Evolutionary conservation across 371 early-diverging fungal genomes (phyloP).

Genomic region (Mucor irregularis): DNA sequence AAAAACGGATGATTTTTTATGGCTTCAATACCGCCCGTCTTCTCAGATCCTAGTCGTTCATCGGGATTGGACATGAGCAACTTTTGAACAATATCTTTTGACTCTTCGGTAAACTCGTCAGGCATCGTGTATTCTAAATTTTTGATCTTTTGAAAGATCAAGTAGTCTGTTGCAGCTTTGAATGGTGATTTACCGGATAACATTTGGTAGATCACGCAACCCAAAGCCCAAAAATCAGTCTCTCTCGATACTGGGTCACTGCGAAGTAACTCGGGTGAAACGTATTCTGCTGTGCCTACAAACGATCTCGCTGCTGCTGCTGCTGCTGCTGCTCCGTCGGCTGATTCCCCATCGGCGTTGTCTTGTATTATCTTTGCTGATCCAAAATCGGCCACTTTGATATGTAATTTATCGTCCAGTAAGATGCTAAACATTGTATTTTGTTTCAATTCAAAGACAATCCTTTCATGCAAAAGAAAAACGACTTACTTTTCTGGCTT

Average conservation of each 20-base stretch:
- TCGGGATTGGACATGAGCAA: constrained; percentile 80
- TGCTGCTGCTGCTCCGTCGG: not conserved
- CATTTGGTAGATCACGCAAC: constrained; percentile 97
- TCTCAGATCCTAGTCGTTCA: constrained; percentile 67
- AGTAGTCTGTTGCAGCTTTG: constrained; percentile 92
- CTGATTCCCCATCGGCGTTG: constrained; percentile 11
- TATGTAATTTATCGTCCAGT: constrained; percentile 79
- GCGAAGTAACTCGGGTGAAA: constrained; percentile 94
- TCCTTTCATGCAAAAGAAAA: not conserved
- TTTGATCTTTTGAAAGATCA: constrained; percentile 93
- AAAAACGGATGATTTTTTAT: constrained; percentile 92
- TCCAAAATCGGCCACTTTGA: constrained; percentile 97
- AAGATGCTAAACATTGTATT: constrained; percentile 78
- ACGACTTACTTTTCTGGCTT: constrained; percentile 83
- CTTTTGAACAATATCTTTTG: constrained; percentile 71
- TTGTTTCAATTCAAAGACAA: too few species aligned
- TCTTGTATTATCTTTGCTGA: constrained; percentile 83
- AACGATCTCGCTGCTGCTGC: constrained; percentile 73
- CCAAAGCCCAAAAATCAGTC: constrained; percentile 98
- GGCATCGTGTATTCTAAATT: constrained; percentile 86
- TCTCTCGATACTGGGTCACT: constrained; percentile 77
- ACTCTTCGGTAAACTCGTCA: constrained; percentile 62
- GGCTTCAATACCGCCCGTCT: constrained; percentile 63
- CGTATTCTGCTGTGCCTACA: constrained; percentile 97
- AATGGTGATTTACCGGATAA: constrained; percentile 94